phyloP scores from a whole-genome alignment of 805 yeast genomes.

The Ogataea methanolica region DNA sequence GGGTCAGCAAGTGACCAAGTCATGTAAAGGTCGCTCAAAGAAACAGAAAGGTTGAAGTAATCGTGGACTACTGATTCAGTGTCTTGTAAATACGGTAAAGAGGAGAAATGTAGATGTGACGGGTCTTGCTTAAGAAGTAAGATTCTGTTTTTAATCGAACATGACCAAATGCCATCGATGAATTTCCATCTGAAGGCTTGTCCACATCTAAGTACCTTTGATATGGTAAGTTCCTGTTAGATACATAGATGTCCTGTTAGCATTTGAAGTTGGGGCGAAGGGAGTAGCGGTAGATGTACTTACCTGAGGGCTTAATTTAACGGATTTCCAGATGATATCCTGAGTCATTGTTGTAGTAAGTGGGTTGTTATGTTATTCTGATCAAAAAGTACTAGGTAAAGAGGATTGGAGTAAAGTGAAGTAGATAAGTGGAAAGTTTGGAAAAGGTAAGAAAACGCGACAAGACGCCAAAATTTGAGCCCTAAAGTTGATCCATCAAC shows the following conservation, averaged over 20 bases:
- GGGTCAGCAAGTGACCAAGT: slow-evolving; percentile 60
- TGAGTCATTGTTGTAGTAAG: slow-evolving; percentile 13
- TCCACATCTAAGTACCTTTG: slow-evolving; percentile 74
- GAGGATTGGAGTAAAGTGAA: too few relatives aligned
- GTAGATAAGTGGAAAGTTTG: too few relatives aligned
- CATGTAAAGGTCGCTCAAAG: slow-evolving; percentile 46
- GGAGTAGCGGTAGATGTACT: slow-evolving; percentile 1
- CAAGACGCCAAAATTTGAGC: too few relatives aligned
- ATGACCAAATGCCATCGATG: slow-evolving; percentile 59
- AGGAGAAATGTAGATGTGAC: slow-evolving; percentile 45
- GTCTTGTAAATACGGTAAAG: slow-evolving; percentile 33
- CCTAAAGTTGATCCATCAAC: too few relatives aligned
- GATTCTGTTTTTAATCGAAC: slow-evolving; percentile 54
- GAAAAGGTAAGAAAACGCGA: too few relatives aligned
- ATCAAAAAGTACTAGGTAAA: background rate
- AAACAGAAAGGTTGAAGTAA: slow-evolving; percentile 66
- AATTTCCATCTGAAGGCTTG: slow-evolving; percentile 81
- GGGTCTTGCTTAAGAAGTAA: slow-evolving; percentile 62
- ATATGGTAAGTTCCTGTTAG: slow-evolving; percentile 47
- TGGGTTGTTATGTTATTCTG: background rate
- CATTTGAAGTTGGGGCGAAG: background rate
- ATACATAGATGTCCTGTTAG: background rate
- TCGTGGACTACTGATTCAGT: slow-evolving; percentile 45
- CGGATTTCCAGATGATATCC: slow-evolving; percentile 24
- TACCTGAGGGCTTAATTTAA: slow-evolving; percentile 22